These are phyloP conservation scores for Celoporthe dispersa DNA, from an alignment of 2,329 filamentous ascomycete genomes.

Conservation along the genomic window DNA sequence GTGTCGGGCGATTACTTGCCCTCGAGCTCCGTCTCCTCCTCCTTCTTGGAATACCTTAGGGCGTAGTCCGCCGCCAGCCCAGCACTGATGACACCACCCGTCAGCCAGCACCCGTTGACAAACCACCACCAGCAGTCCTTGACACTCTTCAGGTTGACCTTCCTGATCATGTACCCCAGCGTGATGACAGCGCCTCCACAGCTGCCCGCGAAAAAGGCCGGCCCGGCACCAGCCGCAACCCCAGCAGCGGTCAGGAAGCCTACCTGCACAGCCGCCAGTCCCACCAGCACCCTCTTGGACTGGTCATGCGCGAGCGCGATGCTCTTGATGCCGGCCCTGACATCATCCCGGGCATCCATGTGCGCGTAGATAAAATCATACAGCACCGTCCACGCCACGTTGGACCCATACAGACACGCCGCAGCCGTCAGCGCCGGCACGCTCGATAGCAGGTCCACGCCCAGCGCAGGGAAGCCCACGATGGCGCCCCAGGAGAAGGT, in stretches of 20 bases:
- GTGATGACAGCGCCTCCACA: conserved; percentile 67
- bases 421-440: conserved; percentile 67
- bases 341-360: conserved; percentile 87
- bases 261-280: conserved; percentile 71
- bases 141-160: conserved; percentile 67
- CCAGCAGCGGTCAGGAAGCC: conserved; percentile 73
- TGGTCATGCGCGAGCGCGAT: conserved; percentile 82
- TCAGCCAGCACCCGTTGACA: conserved; percentile 71
- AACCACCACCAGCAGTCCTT: conserved; percentile 81
- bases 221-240: conserved; percentile 66
- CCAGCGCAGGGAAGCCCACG: conserved; percentile 84
- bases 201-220: conserved; percentile 69
- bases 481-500: conserved; percentile 90
- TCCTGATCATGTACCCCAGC: conserved; percentile 69
- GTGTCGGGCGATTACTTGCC: background rate
- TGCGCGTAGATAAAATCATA: conserved; percentile 96
- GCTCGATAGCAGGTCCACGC: conserved; percentile 72
- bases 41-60: conserved; percentile 48
- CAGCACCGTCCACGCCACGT: conserved; percentile 83
- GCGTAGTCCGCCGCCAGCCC: conserved; percentile 65
- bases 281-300: conserved; percentile 76
- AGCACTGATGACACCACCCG: conserved; percentile 64
- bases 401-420: conserved; percentile 73
- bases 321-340: conserved; percentile 84
- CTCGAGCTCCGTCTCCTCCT: conserved; percentile 23